Evolutionary conservation across 139 green algal species (phyloP), one percentile per base, ranked within the genome.

Genomic region (Haematococcus lacustris): DNA sequence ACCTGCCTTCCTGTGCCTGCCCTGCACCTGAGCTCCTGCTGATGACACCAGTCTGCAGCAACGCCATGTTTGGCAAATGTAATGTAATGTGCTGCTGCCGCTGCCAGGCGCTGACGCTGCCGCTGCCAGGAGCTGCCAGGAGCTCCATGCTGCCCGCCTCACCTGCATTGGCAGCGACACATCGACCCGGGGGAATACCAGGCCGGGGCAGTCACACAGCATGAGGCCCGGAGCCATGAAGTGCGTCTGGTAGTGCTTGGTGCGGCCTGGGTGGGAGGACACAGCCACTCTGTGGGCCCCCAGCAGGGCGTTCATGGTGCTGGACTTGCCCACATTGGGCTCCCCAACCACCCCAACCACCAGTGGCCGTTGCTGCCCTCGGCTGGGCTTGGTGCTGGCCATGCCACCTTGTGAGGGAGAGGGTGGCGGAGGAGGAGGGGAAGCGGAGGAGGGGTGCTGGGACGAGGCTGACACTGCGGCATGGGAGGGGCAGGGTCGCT

Each of bases 191-290:
- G 87, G 87, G 62, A 91, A 91, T 25, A 91, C 87, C 34, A 91
- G 74, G 2, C 87, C 87, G 0, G 87, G 87, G 79, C 84, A 90
- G 71, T 91, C 87, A 64, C 83, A 89, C 70, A 91, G 73, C 82
- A 90, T 78, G 7, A 89, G 78, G 32, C 34, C 38, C 2, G 69
- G 40, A 38, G 77, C 76, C 73, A 87, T 75, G 59, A 73, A 79
- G 82, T 90, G 82, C 13, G 87, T 91, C 85, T 91, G 87, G 77
- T 88, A 87, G 73, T 89, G 78, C 75, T 89, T 90, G 40, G 87
- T 91, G 39, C 85, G 76, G 1, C 87, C 87, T 1, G 84, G 84
- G 74, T 88, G 83, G 35, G 33, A 66, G 51, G 71, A 83, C 28
- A 84, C 76, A 3, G 78, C 76, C 41, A 87, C 76, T 38, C 78